phyloP scores from a whole-genome alignment of 176 grass and related monocot species.

The Rhynchospora pubera region DNA sequence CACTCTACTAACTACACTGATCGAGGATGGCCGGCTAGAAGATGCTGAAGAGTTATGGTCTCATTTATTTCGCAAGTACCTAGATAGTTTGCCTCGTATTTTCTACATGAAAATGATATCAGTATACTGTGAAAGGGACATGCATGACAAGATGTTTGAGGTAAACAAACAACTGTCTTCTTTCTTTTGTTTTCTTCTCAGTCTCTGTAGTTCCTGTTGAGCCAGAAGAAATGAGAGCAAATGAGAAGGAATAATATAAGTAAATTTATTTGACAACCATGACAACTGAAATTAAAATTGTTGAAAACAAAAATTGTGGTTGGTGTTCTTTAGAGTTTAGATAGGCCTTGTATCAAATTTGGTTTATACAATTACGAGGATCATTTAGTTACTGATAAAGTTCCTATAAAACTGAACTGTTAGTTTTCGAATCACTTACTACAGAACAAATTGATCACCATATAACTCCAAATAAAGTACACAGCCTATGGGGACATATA shows the following conservation, averaged over 20 bases:
- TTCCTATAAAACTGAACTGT: neutral
- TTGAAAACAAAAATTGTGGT: neutral
- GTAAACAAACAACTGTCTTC: slow-evolving; percentile 31
- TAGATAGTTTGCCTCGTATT: slow-evolving; percentile 78
- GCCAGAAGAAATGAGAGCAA: neutral
- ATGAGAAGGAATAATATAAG: neutral
- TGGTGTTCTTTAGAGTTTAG: neutral
- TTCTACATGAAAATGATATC: slow-evolving; percentile 86
- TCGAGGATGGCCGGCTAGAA: slow-evolving; percentile 65
- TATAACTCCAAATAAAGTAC: neutral
- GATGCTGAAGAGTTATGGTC: slow-evolving; percentile 85
- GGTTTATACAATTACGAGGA: neutral
- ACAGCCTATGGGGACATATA: neutral
- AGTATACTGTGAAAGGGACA: slow-evolving; percentile 45
- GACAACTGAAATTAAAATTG: neutral
- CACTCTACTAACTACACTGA: slow-evolving; percentile 82
- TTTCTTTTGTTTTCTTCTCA: slow-evolving; percentile 1
- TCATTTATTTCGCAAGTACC: slow-evolving; percentile 63
- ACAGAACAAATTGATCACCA: neutral
- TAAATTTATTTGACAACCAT: neutral
- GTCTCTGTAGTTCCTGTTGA: neutral
- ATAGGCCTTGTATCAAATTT: neutral
- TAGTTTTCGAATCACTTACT: neutral
- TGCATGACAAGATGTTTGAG: slow-evolving; percentile 92
- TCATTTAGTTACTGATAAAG: neutral